Conservation (phyloP, 371 early-diverging fungal genomes). For the Scutellospora calospora region DNA sequence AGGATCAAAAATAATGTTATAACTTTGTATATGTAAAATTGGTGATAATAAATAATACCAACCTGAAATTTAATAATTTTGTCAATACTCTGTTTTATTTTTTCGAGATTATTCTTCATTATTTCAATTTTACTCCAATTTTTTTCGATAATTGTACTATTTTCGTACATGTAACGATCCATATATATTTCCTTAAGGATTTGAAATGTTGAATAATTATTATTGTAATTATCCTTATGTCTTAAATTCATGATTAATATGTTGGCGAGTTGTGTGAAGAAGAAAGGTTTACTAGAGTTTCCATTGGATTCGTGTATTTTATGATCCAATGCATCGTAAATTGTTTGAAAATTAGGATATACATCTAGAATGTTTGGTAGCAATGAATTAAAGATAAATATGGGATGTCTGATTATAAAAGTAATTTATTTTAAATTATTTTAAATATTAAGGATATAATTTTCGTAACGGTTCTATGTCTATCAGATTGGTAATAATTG, state of each 20-base stretch:
- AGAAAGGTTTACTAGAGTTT: not conserved
- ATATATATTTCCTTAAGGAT: conserved; percentile 30
- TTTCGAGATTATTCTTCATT: not conserved
- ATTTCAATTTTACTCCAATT: not conserved
- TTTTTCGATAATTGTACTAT: not conserved
- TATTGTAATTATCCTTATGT: not conserved
- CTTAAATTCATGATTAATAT: conserved; percentile 25
- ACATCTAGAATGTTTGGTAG: conserved; percentile 9
- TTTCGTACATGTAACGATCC: conserved; percentile 39
- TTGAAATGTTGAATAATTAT: not conserved
- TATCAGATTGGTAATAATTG: not conserved
- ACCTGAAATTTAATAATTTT: conserved; percentile 40
- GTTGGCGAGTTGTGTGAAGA: not conserved
- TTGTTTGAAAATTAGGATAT: not conserved
- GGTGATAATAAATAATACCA: not conserved
- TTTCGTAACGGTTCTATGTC: not conserved
- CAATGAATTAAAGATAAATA: not conserved
- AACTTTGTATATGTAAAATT: not conserved
- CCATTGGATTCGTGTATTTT: not conserved
- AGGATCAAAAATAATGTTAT: not conserved
- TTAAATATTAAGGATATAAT: conserved; percentile 22
- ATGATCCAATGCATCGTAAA: conserved; percentile 16
- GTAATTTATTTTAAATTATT: not conserved
- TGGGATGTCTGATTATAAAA: no score
- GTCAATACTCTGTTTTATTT: conserved; percentile 6